phyloP scores from a whole-genome alignment of 1,139 yeast species.

The Spathaspora sp. region DNA sequence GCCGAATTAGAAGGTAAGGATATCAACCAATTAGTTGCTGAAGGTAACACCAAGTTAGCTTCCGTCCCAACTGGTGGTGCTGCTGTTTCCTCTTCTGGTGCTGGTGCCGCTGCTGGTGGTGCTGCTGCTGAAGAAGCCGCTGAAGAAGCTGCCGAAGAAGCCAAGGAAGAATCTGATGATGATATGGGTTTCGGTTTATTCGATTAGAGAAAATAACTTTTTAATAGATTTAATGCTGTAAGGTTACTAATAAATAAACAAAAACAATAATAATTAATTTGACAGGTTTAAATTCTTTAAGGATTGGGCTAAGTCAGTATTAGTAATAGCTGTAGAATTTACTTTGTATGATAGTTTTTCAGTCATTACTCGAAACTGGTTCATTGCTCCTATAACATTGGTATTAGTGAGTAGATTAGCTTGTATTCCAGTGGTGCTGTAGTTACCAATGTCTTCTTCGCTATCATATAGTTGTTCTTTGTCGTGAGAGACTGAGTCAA shows the following conservation, averaged over 20 bases:
- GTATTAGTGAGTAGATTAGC: slow-evolving; percentile 2
- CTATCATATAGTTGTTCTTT: slow-evolving; percentile 19
- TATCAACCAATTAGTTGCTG: slow-evolving; percentile 71
- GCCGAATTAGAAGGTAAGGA: slow-evolving; percentile 76
- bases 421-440: not conserved
- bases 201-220: slow-evolving; percentile 49
- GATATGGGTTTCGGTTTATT: slow-evolving; percentile 92
- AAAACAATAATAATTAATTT: not conserved
- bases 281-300: not conserved
- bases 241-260: slow-evolving; percentile 5
- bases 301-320: slow-evolving; percentile 4
- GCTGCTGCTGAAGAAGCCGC: slow-evolving; percentile 41
- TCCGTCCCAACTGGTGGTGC: slow-evolving; percentile 85
- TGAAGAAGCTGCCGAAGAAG: slow-evolving; percentile 33
- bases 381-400: slow-evolving; percentile 22
- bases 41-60: slow-evolving; percentile 80
- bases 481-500: not conserved
- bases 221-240: not conserved
- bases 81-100: slow-evolving; percentile 59
- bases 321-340: slow-evolving; percentile 5
- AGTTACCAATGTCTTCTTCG: slow-evolving; percentile 18
- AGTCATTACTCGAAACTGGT: slow-evolving; percentile 31
- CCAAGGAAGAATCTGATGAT: slow-evolving; percentile 52
- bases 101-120: slow-evolving; percentile 42
- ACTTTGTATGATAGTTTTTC: slow-evolving; percentile 25